These are phyloP conservation scores for Leccinum subtestaceum DNA, from an alignment of 768 basidiomycete genomes.

Conservation along the genomic window DNA sequence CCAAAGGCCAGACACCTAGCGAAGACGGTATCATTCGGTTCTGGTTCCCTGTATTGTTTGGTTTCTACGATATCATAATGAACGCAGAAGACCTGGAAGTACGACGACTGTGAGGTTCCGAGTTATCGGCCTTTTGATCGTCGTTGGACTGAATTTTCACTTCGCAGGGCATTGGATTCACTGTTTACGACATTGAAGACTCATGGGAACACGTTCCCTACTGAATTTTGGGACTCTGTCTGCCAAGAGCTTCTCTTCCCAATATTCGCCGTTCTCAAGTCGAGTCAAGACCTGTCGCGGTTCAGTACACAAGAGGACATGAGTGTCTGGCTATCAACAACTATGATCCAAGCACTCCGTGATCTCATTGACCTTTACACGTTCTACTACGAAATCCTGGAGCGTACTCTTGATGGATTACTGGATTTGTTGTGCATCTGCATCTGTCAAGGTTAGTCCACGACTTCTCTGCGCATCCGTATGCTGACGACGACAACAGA, in stretches of 20 bases:
- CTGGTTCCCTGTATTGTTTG: conserved; percentile 96
- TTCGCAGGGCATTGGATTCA: conserved; percentile 86
- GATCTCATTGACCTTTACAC: conserved; percentile 96
- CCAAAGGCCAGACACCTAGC: conserved; percentile 37
- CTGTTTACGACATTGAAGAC: conserved; percentile 91
- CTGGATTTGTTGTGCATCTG: conserved; percentile 92
- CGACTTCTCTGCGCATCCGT: background rate
- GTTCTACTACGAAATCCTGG: conserved; percentile 88
- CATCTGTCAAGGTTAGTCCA: conserved; percentile 86
- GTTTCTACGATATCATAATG: conserved; percentile 99
- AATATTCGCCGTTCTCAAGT: conserved; percentile 94
- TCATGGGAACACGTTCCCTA: conserved; percentile 79
- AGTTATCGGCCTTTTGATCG: background rate
- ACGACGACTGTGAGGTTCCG: conserved; percentile 74
- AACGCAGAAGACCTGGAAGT: conserved; percentile 99
- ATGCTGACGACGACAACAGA: conserved; percentile 47
- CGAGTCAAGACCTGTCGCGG: conserved; percentile 85
- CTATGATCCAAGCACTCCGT: conserved; percentile 96
- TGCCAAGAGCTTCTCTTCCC: conserved; percentile 97
- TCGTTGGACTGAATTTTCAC: conserved; percentile 5
- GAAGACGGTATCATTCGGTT: conserved; percentile 93
- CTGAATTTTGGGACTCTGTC: conserved; percentile 97
- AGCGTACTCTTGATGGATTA: conserved; percentile 89
- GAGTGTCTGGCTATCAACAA: conserved; percentile 99
- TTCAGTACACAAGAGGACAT: conserved; percentile 98